phyloP scores from a whole-genome alignment of 1,139 yeast genomes.

The Petasospora fabianii region DNA sequence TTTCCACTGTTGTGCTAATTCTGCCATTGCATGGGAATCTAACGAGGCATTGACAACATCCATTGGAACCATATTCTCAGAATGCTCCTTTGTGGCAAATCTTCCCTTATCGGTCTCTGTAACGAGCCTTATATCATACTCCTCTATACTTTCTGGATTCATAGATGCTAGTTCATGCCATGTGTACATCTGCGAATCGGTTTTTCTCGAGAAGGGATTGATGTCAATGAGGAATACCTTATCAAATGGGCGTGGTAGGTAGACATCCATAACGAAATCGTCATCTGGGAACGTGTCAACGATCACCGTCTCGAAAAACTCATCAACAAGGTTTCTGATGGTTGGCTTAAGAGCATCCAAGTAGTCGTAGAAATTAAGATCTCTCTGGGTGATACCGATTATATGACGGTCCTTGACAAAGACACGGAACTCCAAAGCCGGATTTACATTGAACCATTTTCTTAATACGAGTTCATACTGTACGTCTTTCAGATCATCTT shows the following conservation, averaged over 20 bases:
- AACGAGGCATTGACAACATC: conserved; percentile 84
- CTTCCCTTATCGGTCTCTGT: conserved; percentile 64
- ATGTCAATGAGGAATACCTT: conserved; percentile 72
- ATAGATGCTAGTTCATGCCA: conserved; percentile 70
- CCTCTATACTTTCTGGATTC: conserved; percentile 32
- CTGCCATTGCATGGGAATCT: conserved; percentile 60
- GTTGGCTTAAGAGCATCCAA: conserved; percentile 45
- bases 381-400: conserved; percentile 80
- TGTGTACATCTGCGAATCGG: conserved; percentile 72
- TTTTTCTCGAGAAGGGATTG: conserved; percentile 75
- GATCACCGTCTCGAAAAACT: conserved; percentile 50
- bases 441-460: conserved; percentile 78
- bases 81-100: conserved; percentile 75
- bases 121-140: conserved; percentile 62
- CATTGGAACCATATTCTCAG: conserved; percentile 87
- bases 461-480: conserved; percentile 68
- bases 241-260: conserved; percentile 70
- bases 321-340: conserved; percentile 46
- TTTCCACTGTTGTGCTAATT: conserved; percentile 60
- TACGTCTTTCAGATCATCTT: conserved; percentile 25
- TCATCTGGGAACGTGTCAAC: conserved; percentile 49
- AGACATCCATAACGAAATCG: conserved; percentile 71
- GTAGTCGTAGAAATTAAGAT: conserved; percentile 75
- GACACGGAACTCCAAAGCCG: conserved; percentile 86
- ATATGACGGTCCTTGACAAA: conserved; percentile 63